Conservation (phyloP, 2,329 filamentous ascomycete genomes). For the Huntiella decipiens region DNA sequence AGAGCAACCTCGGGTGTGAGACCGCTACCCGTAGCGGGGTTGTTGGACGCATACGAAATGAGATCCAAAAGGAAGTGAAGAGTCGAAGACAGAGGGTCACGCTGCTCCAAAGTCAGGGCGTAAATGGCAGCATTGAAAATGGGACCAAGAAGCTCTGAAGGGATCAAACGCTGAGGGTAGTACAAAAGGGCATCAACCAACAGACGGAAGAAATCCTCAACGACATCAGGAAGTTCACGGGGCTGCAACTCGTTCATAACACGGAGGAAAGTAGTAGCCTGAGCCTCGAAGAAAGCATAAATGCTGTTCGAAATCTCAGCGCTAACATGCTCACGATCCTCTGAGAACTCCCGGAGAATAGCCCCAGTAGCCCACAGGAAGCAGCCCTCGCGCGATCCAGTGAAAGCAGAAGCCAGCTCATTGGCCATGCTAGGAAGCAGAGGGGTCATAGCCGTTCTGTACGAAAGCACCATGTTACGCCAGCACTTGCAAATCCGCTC, state of each 20-base stretch:
- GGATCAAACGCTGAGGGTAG: constrained; percentile 69
- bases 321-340: constrained; percentile 71
- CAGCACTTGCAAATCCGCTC: constrained; percentile 90
- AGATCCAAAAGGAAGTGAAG: constrained; percentile 87
- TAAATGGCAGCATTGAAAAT: constrained; percentile 79
- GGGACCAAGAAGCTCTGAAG: constrained; percentile 57
- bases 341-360: constrained; percentile 86
- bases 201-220: constrained; percentile 92
- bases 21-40: constrained; percentile 43
- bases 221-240: constrained; percentile 59
- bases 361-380: constrained; percentile 98
- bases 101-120: constrained; percentile 72
- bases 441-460: constrained; percentile 73
- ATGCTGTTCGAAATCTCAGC: constrained; percentile 68
- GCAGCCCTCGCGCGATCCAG: constrained; percentile 73
- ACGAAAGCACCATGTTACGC: constrained; percentile 93
- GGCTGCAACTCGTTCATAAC: constrained; percentile 69
- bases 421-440: constrained; percentile 71
- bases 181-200: constrained; percentile 82
- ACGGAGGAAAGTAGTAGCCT: constrained; percentile 74
- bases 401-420: constrained; percentile 72
- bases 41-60: constrained; percentile 68
- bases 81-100: constrained; percentile 76
- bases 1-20: constrained; percentile 40
- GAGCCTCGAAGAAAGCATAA: constrained; percentile 86